Evolutionary conservation across 768 basidiomycete species (phyloP), one percentile per base, ranked within the genome.

Genomic region (Solioccasus polychromus): DNA sequence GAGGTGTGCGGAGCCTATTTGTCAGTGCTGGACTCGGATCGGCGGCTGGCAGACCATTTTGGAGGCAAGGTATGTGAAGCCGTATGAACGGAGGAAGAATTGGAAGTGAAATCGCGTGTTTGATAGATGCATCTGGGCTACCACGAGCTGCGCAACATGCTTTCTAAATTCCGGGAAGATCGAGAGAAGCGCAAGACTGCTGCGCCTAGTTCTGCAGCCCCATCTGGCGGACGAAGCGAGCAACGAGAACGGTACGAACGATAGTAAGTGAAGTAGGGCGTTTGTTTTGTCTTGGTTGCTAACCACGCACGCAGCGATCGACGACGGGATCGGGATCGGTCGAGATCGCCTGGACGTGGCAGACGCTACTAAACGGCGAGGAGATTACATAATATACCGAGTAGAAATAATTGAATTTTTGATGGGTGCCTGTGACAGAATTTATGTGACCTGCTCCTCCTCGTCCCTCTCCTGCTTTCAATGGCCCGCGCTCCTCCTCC

Each of bases 1-100:
- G 96, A 99, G 73, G 94, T 97, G 23, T 99, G 96, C 65, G 96
- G 96, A 59, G 96, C 96, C n/a, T 98, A 98, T 75, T 79, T 99
- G 35, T 95, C 92, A 14, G 91, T 99, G 29, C 77, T 98, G 38
- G 96, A 99, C 70, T 97, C 95, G 47, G 96, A 99, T 74, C 85
- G 95, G 66, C 92, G 96, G 65, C 74, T 99, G 50, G 96, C 96
- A 41, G 96, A 99, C 74, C 96, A 99, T 69, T 99, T 99, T 74
- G 96, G 96, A 69, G 96, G 96, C 60, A 99, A 99, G 76, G 95
- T 91, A 59, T 67, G 86, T 34, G 6, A 9, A 15, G 30, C 68
- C 14, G 41, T 42, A 47, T 49, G 45, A 45, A 55, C 25, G 55
- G 54, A 43, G 22, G 49, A 43, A 39, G 55, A 51, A 36, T 34